Conservation (phyloP, 2,329 filamentous ascomycete genomes). For the Colletotrichum sp. region DNA sequence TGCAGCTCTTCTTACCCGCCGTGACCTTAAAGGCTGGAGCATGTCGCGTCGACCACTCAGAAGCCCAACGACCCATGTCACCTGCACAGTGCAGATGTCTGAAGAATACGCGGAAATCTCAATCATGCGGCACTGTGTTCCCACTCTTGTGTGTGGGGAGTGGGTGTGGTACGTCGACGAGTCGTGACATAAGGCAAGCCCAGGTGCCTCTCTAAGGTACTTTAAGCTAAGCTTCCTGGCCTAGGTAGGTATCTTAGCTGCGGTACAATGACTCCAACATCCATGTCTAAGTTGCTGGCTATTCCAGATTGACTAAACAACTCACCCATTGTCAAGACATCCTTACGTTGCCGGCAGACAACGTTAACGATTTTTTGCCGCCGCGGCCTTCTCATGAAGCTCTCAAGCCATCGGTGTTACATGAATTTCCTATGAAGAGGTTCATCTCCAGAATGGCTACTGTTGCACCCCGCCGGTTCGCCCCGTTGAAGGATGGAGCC, state of each 20-base stretch:
- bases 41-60: slow-evolving; percentile 7
- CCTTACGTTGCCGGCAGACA: background rate
- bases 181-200: background rate
- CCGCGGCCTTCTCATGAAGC: background rate
- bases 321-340: background rate
- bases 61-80: slow-evolving; percentile 1
- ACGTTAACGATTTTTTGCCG: background rate
- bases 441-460: slow-evolving; percentile 49
- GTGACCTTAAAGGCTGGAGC: background rate
- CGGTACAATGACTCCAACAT: background rate
- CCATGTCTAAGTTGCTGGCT: background rate
- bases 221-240: background rate
- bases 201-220: background rate
- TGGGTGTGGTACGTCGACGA: background rate
- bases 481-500: slow-evolving; percentile 52
- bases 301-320: background rate
- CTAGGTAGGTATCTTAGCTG: background rate
- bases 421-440: slow-evolving; percentile 23
- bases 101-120: background rate
- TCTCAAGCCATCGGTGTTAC: background rate
- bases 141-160: background rate
- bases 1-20: background rate
- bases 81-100: background rate
- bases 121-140: background rate
- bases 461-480: slow-evolving; percentile 52